Evolutionary conservation across 2,329 filamentous ascomycete species (phyloP), one percentile per base, ranked within the genome.

Genomic region (Cadophora sp.): DNA sequence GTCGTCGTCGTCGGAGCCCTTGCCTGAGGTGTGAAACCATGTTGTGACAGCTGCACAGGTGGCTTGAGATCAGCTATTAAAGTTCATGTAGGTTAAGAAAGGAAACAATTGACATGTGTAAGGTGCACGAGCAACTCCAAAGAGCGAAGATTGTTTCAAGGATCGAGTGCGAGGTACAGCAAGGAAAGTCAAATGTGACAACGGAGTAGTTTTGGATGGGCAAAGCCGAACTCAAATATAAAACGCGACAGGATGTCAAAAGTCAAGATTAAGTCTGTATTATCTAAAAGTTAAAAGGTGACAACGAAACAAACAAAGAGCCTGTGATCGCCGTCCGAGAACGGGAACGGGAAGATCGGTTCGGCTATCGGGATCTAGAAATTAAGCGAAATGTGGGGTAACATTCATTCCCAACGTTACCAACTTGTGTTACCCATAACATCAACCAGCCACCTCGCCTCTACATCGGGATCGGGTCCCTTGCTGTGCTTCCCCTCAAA

Each of bases 371-470:
- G 39, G 9, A 48, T 1, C 41, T 33, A 47, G 22, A 30, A 13
- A 16, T 53, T 53, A 65, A 65, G 53, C 62, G 62, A 65, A 65
- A 41, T 65, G 53, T 59, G 62, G 62, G 62, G 62, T 65, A 59
- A 41, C 30, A 24, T 16, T 8, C 33, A n/a, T 13, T n/a, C 33
- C 6, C 6, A 30, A 30, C 27, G 27, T 30, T 30, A 30, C 27
- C 27, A 3, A 3, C 6, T 6, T 3, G 6, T 3, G 3, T 6
- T 3, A 3, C 27, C 27, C 27, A 30, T 30, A 4, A 3, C 27
- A 30, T 30, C 27, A 30, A 30, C 27, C 27, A 30, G 27, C 27
- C 27, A 30, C 27, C 36, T 3, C 13, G 8, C 50, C 45, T 24
- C 24, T 45, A 20, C 27, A 3, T 6, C n/a, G n/a, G n/a, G n/a